A percentile compares a stretch with the other conserved stretches of the same genome.
Evolutionary conservation across 306 rosid genomes (phyloP).

Genomic region (Pterocarpus macrocarpus): DNA sequence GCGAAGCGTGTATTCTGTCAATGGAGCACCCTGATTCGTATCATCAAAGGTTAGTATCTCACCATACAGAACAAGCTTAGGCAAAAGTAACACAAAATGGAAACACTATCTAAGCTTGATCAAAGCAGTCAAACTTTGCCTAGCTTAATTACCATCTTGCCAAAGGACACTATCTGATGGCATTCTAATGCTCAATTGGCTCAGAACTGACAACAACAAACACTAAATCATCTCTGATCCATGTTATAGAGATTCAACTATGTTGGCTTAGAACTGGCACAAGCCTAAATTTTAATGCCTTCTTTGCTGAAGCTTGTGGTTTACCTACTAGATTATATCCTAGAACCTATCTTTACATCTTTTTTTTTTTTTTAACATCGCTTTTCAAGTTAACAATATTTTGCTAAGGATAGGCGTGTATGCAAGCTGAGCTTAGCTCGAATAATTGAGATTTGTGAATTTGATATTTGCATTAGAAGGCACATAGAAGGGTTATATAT

Average conservation of each 20-base stretch:
- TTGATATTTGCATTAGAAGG: constrained; percentile 15
- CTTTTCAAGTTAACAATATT: background rate
- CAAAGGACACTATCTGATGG: background rate
- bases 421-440: background rate
- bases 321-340: no score
- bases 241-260: no score
- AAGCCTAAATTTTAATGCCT: no score
- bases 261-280: no score
- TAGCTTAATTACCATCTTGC: background rate
- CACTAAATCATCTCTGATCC: no score
- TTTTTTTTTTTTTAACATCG: no score
- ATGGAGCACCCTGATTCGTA: constrained; percentile 77
- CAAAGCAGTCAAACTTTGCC: background rate
- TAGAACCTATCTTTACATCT: no score
- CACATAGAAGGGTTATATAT: background rate
- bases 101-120: background rate
- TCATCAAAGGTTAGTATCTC: constrained; percentile 37
- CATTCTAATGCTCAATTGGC: constrained; percentile 12
- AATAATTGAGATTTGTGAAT: background rate
- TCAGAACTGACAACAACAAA: background rate
- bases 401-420: background rate
- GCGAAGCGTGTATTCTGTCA: constrained; percentile 90
- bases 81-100: background rate
- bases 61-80: constrained; percentile 24
- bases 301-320: no score